Conservation (phyloP, 768 basidiomycete species). For the Lanmaoa pseudosensibilis region DNA sequence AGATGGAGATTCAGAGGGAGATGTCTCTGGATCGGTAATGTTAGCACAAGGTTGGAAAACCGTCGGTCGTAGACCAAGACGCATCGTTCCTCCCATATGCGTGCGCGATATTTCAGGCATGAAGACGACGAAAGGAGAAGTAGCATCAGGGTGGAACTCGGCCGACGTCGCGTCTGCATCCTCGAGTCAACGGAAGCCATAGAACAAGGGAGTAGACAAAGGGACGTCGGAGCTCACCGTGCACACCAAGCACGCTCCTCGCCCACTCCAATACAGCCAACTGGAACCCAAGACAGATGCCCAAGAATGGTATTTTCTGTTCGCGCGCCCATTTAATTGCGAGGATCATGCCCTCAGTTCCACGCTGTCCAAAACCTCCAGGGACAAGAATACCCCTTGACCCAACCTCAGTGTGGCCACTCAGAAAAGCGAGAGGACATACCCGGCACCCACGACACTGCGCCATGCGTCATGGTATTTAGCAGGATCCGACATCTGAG, state of each 20-base stretch:
- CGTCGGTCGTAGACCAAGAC: slow-evolving; percentile 95
- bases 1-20: slow-evolving; percentile 12
- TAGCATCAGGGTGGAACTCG: slow-evolving; percentile 67
- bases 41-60: slow-evolving; percentile 62
- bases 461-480: slow-evolving; percentile 96
- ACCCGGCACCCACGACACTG: slow-evolving; percentile 88
- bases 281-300: slow-evolving; percentile 98
- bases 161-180: slow-evolving; percentile 75
- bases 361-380: slow-evolving; percentile 91
- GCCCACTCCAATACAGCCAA: slow-evolving; percentile 96
- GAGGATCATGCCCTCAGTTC: slow-evolving; percentile 96
- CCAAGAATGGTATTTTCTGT: slow-evolving; percentile 91
- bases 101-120: slow-evolving; percentile 99
- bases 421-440: slow-evolving; percentile 26
- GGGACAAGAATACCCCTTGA: slow-evolving; percentile 92
- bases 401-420: slow-evolving; percentile 11
- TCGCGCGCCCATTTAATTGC: slow-evolving; percentile 98
- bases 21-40: slow-evolving; percentile 10
- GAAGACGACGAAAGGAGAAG: slow-evolving; percentile 84
- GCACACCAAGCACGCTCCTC: slow-evolving; percentile 72
- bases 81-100: slow-evolving; percentile 99
- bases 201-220: neutral
- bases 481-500: slow-evolving; percentile 76
- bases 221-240: slow-evolving; percentile 43
- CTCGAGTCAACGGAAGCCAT: slow-evolving; percentile 10